phyloP scores from a whole-genome alignment of 73 alveolate species.

The Loxodes magnus region DNA sequence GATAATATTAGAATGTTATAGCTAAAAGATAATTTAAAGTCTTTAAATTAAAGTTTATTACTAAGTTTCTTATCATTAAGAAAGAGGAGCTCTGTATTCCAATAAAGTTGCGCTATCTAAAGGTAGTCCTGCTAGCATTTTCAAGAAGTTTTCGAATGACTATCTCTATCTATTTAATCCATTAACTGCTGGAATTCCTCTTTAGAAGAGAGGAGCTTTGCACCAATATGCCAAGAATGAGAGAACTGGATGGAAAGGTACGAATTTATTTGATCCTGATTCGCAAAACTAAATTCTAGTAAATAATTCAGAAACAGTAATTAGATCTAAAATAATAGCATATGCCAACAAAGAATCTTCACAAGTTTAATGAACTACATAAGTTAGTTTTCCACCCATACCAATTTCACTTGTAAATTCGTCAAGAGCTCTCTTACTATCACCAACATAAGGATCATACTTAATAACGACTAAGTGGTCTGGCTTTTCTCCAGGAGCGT shows the following conservation, averaged over 20 bases:
- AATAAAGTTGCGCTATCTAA: conserved; percentile 51
- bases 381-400: conserved; percentile 87
- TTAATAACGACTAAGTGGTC: conserved; percentile 91
- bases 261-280: not conserved
- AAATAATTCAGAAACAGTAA: conserved; percentile 71
- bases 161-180: conserved; percentile 60
- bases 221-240: conserved; percentile 61
- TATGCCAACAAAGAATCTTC: conserved; percentile 96
- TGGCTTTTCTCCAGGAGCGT: conserved; percentile 61
- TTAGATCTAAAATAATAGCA: conserved; percentile 79
- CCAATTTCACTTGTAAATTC: conserved; percentile 84
- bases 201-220: conserved; percentile 73
- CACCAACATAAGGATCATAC: conserved; percentile 93
- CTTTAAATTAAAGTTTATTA: too few relatives aligned
- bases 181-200: conserved; percentile 54
- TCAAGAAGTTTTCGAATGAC: conserved; percentile 46
- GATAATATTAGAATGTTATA: too few relatives aligned
- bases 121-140: conserved; percentile 62
- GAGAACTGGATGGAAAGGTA: conserved; percentile 44
- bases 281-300: conserved; percentile 33
- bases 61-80: too few relatives aligned
- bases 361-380: conserved; percentile 80
- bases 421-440: conserved; percentile 92
- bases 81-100: conserved; percentile 23
- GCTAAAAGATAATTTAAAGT: too few relatives aligned